Evolutionary conservation across 257 asterid genomes (phyloP).

Genomic region (Thymus quinquecostatus): DNA sequence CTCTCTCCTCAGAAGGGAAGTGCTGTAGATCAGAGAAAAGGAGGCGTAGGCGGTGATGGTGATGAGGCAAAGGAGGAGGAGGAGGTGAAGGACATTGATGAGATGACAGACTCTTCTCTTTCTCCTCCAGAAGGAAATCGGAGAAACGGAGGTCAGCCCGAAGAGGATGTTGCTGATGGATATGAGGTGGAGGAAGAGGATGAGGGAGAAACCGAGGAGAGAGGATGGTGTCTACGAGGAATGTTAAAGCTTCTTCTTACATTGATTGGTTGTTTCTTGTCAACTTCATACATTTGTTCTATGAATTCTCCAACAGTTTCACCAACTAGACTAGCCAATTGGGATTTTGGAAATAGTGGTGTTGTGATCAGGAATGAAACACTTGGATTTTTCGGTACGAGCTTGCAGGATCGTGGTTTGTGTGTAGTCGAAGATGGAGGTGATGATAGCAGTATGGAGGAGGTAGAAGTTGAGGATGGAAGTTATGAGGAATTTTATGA

Average conservation of each 20-base stretch:
- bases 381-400: slow-evolving; percentile 36
- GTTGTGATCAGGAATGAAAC: slow-evolving; percentile 35
- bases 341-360: slow-evolving; percentile 38
- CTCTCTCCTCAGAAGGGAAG: slow-evolving; percentile 24
- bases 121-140: slow-evolving; percentile 21
- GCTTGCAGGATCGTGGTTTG: slow-evolving; percentile 31
- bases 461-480: slow-evolving; percentile 18
- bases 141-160: slow-evolving; percentile 23
- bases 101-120: not conserved
- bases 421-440: slow-evolving; percentile 30
- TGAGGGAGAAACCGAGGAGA: slow-evolving; percentile 31
- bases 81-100: slow-evolving; percentile 26
- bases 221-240: slow-evolving; percentile 51
- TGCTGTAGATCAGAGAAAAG: slow-evolving; percentile 9
- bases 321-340: slow-evolving; percentile 34
- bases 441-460: not conserved
- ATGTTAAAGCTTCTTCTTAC: slow-evolving; percentile 45
- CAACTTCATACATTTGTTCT: slow-evolving; percentile 45
- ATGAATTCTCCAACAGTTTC: slow-evolving; percentile 40
- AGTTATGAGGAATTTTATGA: slow-evolving; percentile 18
- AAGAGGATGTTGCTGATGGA: slow-evolving; percentile 6
- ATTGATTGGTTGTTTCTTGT: slow-evolving; percentile 41
- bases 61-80: slow-evolving; percentile 34
- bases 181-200: slow-evolving; percentile 36
- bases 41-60: slow-evolving; percentile 12